Evolutionary conservation across 257 asterid genomes (phyloP), one percentile per base, ranked within the genome.

Genomic region (Cinchona pubescens): DNA sequence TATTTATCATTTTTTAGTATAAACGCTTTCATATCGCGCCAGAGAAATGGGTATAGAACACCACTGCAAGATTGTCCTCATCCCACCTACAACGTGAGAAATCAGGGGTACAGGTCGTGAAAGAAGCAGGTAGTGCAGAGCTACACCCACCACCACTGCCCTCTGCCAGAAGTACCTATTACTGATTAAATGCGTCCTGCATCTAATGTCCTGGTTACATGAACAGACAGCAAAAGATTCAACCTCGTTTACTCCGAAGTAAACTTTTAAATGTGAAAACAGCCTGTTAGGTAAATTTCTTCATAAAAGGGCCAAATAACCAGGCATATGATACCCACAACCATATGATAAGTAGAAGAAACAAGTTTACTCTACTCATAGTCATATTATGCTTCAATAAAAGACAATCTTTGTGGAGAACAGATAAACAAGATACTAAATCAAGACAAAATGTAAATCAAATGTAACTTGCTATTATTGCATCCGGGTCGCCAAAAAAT

Each of bases 381-480:
- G n/a, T n/a, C n/a, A n/a, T n/a, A n/a, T n/a, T 38, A 23, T 66
- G 34, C 2, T 40, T 23, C 71, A 21, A 66, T 23, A 2, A 4
- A 40, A 40, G 53, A 21, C 8, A 34, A 37, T 10, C 19, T 29
- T 13, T 4, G 19, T 40, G 15, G 1, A 61, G 15, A 29, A 15
- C 23, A 16, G 63, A 25, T 34, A 13, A 29, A 60, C 37, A 3
- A 29, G 37, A 30, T 32, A 61, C 16, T 46, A 25, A 45, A 18
- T 48, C 43, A 34, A 11, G 11, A 69, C 7, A 34, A 56, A 27
- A 51, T 49, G 42, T 40, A 43, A 27, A n/a, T 72, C 32, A 23
- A 43, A 63, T 10, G 62, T 46, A 78, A 60, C 58, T 56, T 37
- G 63, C 42, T 69, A 67, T 83, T 80, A 86, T 83, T 79, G 85